Percentiles rank a stretch among this genome's conserved stretches.
Evolutionary conservation across 225 moss, liverwort and hornwort species (phyloP).

Genomic region (Lunularia cruciata): DNA sequence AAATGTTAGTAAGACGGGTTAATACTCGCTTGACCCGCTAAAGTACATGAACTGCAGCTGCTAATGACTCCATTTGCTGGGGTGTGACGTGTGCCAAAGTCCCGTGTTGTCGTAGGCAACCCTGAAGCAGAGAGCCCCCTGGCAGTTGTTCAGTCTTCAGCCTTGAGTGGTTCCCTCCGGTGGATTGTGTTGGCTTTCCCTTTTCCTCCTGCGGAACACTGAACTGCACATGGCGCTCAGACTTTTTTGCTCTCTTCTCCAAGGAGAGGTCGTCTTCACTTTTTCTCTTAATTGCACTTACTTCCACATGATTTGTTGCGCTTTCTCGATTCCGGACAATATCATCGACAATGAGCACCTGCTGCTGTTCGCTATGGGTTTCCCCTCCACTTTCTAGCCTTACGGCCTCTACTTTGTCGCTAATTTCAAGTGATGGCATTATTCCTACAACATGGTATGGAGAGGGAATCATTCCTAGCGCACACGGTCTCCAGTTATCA

Average conservation of each 20-base stretch:
- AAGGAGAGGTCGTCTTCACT: slow-evolving; percentile 5
- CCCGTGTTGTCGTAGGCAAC: slow-evolving; percentile 34
- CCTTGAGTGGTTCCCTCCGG: neutral
- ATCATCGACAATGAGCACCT: neutral
- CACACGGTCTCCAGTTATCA: slow-evolving; percentile 43
- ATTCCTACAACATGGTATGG: slow-evolving; percentile 26
- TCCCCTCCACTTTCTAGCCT: neutral
- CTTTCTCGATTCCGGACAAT: neutral
- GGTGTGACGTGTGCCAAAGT: slow-evolving; percentile 14
- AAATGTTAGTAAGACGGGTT: too few relatives aligned
- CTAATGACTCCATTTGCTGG: slow-evolving; percentile 27
- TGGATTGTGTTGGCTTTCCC: neutral
- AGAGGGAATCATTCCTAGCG: slow-evolving; percentile 44
- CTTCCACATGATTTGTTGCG: neutral
- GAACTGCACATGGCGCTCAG: slow-evolving; percentile 26
- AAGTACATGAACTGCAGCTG: slow-evolving; percentile 31
- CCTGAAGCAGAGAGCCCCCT: slow-evolving; percentile 22
- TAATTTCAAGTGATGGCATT: slow-evolving; percentile 31
- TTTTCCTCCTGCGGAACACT: neutral
- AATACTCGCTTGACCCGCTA: too few relatives aligned
- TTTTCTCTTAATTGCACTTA: neutral
- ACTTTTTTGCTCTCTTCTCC: slow-evolving; percentile 18
- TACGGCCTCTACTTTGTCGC: neutral
- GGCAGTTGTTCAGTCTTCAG: neutral
- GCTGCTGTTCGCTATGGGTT: neutral